Percentiles rank a stretch among this genome's conserved stretches.
Evolutionary conservation across 129 eudicot species (phyloP).

Genomic region (Flaveria trinervia): DNA sequence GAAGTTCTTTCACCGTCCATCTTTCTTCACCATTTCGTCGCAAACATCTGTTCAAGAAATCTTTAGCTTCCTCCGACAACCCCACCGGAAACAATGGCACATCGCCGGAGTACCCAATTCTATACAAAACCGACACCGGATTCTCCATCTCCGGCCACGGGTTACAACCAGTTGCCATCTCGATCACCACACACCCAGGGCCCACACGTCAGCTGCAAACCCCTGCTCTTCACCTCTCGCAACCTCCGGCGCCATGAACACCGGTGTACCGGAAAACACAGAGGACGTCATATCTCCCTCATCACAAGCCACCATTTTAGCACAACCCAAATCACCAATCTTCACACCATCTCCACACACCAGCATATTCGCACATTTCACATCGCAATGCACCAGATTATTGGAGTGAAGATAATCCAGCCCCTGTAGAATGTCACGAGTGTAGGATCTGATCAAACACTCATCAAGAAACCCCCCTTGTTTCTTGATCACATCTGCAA

Average conservation of each 20-base stretch:
- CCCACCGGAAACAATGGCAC: constrained; percentile 50
- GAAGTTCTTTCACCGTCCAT: constrained; percentile 56
- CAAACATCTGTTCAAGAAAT: constrained; percentile 62
- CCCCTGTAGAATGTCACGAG: constrained; percentile 53
- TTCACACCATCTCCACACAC: constrained; percentile 46
- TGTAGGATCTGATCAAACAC: constrained; percentile 42
- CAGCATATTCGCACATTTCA: constrained; percentile 62
- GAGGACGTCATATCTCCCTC: constrained; percentile 30
- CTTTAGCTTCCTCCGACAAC: constrained; percentile 50
- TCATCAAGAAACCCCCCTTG: constrained; percentile 58
- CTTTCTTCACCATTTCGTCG: constrained; percentile 41
- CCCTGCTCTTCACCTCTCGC: constrained; percentile 78
- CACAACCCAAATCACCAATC: constrained; percentile 75
- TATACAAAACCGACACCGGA: constrained; percentile 63
- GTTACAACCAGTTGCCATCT: constrained; percentile 68
- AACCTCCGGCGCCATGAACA: constrained; percentile 83
- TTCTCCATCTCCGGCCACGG: constrained; percentile 69
- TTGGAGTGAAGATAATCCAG: constrained; percentile 64
- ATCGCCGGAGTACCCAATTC: constrained; percentile 57
- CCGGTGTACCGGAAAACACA: constrained; percentile 65
- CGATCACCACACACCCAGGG: constrained; percentile 65
- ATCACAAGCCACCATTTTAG: constrained; percentile 26
- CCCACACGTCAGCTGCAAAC: constrained; percentile 75
- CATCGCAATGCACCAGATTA: constrained; percentile 68
- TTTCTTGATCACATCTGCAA: constrained; percentile 50